These are phyloP conservation scores for Sporothrix brunneoviolacea DNA, from an alignment of 2,329 filamentous ascomycete species.

Conservation along the genomic window DNA sequence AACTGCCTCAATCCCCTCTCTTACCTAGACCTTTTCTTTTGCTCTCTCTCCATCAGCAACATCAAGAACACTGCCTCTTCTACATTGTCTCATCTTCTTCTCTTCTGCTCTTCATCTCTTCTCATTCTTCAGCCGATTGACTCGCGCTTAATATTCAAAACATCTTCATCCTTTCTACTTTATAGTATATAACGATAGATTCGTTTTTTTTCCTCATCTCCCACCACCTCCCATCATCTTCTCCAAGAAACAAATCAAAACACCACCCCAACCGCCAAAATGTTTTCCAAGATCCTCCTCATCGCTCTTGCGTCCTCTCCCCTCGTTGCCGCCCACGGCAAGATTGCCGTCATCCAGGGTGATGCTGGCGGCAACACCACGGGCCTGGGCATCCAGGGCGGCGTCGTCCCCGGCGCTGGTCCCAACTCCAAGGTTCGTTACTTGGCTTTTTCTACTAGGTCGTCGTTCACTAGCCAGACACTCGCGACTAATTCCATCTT, in stretches of 20 bases:
- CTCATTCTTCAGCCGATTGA: conserved; percentile 11
- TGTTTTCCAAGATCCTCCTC: conserved; percentile 24
- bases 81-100: neutral
- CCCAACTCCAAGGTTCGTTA: conserved; percentile 27
- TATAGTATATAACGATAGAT: conserved; percentile 12
- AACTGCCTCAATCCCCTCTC: too few species aligned
- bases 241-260: neutral
- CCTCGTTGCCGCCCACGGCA: conserved; percentile 28
- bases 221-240: neutral
- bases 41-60: neutral
- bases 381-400: conserved; percentile 35
- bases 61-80: neutral
- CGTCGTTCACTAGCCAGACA: too few species aligned
- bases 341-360: conserved; percentile 25
- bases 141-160: conserved; percentile 1
- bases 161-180: conserved; percentile 3
- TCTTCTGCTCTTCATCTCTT: neutral
- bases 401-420: conserved; percentile 33
- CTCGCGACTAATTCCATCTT: too few species aligned
- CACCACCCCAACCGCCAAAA: conserved; percentile 13
- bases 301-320: conserved; percentile 24
- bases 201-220: conserved; percentile 1
- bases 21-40: too few species aligned
- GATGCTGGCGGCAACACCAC: conserved; percentile 36
- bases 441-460: neutral